A percentile compares a stretch with the other conserved stretches of the same genome.
phyloP scores from a whole-genome alignment of 2,329 filamentous ascomycete species.

The Fusarium sp. region DNA sequence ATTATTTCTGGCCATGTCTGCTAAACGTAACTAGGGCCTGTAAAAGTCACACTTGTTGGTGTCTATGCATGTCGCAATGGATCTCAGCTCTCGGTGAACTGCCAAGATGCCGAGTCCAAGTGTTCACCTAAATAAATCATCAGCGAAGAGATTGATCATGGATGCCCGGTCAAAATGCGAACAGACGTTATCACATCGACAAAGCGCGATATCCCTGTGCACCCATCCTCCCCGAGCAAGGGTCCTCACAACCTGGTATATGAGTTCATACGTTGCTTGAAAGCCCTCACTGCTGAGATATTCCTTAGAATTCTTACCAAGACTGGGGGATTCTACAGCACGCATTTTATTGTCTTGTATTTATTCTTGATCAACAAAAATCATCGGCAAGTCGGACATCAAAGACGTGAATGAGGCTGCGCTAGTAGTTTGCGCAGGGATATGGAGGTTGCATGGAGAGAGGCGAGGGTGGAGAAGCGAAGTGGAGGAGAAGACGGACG shows the following conservation, averaged over 20 bases:
- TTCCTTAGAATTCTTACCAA: not conserved
- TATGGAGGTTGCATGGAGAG: constrained; percentile 27
- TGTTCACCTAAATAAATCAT: constrained; percentile 27
- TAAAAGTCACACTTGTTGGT: constrained; percentile 9
- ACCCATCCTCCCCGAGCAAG: constrained; percentile 14
- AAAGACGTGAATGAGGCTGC: constrained; percentile 35
- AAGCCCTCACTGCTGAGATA: not conserved
- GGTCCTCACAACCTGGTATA: constrained; percentile 6
- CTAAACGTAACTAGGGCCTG: not conserved
- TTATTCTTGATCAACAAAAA: not conserved
- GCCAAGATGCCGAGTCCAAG: constrained; percentile 27
- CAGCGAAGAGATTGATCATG: constrained; percentile 32
- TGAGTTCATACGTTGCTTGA: not conserved
- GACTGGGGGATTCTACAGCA: not conserved
- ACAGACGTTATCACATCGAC: constrained; percentile 30
- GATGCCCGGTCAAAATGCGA: constrained; percentile 26
- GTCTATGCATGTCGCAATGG: constrained; percentile 15
- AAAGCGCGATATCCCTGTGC: constrained; percentile 31
- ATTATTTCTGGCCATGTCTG: constrained; percentile 8
- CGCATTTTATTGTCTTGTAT: not conserved
- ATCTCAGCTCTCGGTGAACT: constrained; percentile 11
- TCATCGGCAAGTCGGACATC: not conserved
- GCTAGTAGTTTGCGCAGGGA: constrained; percentile 36
- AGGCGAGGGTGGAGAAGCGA: constrained; percentile 26
- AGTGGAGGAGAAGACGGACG: constrained; percentile 34